Percentiles rank a stretch among this genome's conserved stretches.
phyloP scores from a whole-genome alignment of 495 filamentous ascomycete species.

The Durotheca rogersii region DNA sequence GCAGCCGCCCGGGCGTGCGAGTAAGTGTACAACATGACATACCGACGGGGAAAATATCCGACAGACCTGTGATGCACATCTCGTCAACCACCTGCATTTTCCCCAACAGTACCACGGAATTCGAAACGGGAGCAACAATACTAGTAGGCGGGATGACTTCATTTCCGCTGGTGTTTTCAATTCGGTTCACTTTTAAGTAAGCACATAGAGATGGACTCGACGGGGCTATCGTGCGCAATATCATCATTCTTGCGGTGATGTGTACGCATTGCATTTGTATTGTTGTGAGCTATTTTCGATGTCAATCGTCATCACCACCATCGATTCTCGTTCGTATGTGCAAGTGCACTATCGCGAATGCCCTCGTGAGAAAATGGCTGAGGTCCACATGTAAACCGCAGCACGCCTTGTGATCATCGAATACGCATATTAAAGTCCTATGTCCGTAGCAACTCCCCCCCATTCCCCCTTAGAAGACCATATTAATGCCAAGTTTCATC shows the following conservation, averaged over 20 bases:
- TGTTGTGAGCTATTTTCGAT: too few species aligned
- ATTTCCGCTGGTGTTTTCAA: not conserved
- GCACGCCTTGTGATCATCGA: not conserved
- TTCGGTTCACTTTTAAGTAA: not conserved
- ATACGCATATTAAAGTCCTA: conserved; percentile 1
- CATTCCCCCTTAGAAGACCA: not conserved
- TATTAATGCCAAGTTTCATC: not conserved
- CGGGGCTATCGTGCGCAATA: too few species aligned
- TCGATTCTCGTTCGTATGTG: not conserved
- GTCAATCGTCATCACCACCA: too few species aligned
- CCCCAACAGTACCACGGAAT: not conserved
- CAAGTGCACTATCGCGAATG: not conserved
- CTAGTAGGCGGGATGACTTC: not conserved
- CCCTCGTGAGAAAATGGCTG: not conserved
- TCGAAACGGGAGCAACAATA: not conserved
- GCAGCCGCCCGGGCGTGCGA: too few species aligned
- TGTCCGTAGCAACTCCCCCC: conserved; percentile 11
- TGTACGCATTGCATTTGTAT: too few species aligned
- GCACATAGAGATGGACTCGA: too few species aligned
- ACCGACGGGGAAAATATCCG: too few species aligned
- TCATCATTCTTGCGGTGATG: too few species aligned
- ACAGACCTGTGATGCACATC: too few species aligned
- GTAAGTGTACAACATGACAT: too few species aligned
- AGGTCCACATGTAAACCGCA: not conserved
- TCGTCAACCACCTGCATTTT: too few species aligned